phyloP scores from a whole-genome alignment of 345 rosid genomes.

The Eucalyptus paniculata region DNA sequence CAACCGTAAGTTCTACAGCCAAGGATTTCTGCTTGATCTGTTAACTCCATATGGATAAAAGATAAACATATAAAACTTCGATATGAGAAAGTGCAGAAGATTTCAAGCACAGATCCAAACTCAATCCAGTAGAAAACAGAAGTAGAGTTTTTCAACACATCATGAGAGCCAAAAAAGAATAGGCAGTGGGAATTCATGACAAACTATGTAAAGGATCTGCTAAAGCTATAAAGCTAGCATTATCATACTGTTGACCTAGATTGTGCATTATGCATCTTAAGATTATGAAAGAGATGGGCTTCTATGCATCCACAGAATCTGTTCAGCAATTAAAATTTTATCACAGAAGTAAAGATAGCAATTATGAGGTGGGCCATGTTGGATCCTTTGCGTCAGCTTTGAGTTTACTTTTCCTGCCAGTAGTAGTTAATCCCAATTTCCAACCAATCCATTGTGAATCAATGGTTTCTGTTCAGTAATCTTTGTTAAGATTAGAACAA shows the following conservation, averaged over 20 bases:
- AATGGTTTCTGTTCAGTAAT: slow-evolving; percentile 35
- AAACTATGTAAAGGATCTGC: background rate
- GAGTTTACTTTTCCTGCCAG: slow-evolving; percentile 23
- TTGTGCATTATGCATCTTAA: background rate
- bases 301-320: background rate
- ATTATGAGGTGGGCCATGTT: slow-evolving; percentile 9
- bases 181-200: background rate
- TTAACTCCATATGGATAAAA: background rate
- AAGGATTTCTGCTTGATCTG: background rate
- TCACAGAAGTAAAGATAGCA: background rate
- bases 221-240: background rate
- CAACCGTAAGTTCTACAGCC: background rate
- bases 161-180: background rate
- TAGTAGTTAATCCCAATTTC: slow-evolving; percentile 22
- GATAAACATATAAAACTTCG: background rate
- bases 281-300: background rate
- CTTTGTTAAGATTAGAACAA: slow-evolving; percentile 40
- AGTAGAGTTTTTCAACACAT: background rate
- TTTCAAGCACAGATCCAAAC: background rate
- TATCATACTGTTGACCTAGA: background rate
- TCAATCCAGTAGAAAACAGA: background rate
- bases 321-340: background rate
- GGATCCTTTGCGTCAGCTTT: slow-evolving; percentile 25
- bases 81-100: background rate
- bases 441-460: slow-evolving; percentile 18